phyloP scores from a whole-genome alignment of 352 stramenopile species.

The Globisporangium orthogonon region DNA sequence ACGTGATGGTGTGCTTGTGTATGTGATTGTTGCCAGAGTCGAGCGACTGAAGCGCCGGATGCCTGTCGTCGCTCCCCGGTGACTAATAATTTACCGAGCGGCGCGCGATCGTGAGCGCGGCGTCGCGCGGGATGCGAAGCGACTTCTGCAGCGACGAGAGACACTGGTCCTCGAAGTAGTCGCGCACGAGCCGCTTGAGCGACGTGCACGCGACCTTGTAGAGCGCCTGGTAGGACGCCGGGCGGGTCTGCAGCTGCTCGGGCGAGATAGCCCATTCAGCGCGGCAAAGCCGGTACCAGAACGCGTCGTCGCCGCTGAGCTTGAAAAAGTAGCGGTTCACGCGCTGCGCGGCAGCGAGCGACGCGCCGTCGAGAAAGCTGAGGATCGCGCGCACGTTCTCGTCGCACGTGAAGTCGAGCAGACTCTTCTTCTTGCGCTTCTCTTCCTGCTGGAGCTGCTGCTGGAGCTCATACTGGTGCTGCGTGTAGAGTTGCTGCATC shows the following conservation, averaged over 20 bases:
- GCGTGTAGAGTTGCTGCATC: slow-evolving; percentile 21
- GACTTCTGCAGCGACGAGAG: slow-evolving; percentile 63
- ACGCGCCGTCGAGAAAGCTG: slow-evolving; percentile 61
- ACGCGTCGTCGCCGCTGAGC: slow-evolving; percentile 46
- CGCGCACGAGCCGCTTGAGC: slow-evolving; percentile 64
- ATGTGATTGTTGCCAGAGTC: not conserved
- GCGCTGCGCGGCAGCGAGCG: slow-evolving; percentile 44
- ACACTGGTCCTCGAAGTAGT: slow-evolving; percentile 78
- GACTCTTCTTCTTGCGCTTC: slow-evolving; percentile 13
- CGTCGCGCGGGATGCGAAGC: slow-evolving; percentile 55
- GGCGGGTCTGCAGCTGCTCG: slow-evolving; percentile 46
- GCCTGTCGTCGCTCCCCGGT: too few species aligned
- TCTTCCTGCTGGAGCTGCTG: not conserved
- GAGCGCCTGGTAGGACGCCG: slow-evolving; percentile 61
- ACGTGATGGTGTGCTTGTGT: not conserved
- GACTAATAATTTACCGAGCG: slow-evolving; percentile 6
- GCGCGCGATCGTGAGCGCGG: slow-evolving; percentile 46
- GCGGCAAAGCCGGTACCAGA: slow-evolving; percentile 64
- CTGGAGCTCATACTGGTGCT: not conserved
- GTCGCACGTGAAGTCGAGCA: slow-evolving; percentile 73
- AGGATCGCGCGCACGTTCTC: slow-evolving; percentile 62
- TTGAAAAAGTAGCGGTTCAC: slow-evolving; percentile 53
- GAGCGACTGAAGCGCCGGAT: not conserved
- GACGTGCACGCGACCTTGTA: slow-evolving; percentile 75
- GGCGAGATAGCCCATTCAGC: slow-evolving; percentile 74